Conservation (phyloP, 2,329 filamentous ascomycete species). For the Penicillium olsonii region DNA sequence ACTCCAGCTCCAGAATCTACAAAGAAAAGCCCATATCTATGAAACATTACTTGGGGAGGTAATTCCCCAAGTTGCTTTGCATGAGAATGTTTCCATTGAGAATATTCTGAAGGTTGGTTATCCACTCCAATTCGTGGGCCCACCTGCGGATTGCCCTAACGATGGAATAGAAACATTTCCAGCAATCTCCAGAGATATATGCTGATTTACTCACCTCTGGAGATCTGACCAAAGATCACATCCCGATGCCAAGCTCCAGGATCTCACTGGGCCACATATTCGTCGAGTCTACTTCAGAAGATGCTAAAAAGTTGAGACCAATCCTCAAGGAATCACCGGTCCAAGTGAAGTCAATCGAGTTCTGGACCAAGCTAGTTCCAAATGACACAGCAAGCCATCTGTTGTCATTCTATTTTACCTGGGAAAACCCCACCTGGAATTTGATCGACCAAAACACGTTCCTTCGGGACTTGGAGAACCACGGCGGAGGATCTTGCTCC, state of each 20-base stretch:
- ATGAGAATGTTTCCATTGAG: not conserved
- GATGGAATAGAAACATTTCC: not conserved
- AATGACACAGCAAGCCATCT: conserved; percentile 26
- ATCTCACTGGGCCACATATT: conserved; percentile 20
- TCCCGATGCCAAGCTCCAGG: conserved; percentile 6
- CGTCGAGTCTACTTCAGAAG: conserved; percentile 10
- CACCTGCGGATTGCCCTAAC: not conserved
- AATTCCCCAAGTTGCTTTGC: not conserved
- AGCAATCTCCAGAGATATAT: not conserved
- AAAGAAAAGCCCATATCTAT: not conserved
- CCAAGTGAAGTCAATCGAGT: conserved; percentile 16
- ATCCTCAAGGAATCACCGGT: conserved; percentile 13
- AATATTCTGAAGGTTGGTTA: conserved; percentile 1
- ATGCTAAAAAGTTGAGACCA: conserved; percentile 1
- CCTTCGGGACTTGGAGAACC: conserved; percentile 20
- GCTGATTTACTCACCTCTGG: not conserved
- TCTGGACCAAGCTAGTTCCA: conserved; percentile 23
- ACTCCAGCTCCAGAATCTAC: conserved; percentile 5
- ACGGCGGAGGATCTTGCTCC: conserved; percentile 20
- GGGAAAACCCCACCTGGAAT: conserved; percentile 29
- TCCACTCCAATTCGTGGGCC: not conserved
- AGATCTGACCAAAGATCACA: not conserved
- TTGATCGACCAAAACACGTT: conserved; percentile 24
- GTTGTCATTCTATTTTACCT: conserved; percentile 26
- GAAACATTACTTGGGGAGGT: not conserved